These are phyloP conservation scores for Tolypocladium tropicale DNA, from an alignment of 2,329 filamentous ascomycete genomes.

Conservation along the genomic window DNA sequence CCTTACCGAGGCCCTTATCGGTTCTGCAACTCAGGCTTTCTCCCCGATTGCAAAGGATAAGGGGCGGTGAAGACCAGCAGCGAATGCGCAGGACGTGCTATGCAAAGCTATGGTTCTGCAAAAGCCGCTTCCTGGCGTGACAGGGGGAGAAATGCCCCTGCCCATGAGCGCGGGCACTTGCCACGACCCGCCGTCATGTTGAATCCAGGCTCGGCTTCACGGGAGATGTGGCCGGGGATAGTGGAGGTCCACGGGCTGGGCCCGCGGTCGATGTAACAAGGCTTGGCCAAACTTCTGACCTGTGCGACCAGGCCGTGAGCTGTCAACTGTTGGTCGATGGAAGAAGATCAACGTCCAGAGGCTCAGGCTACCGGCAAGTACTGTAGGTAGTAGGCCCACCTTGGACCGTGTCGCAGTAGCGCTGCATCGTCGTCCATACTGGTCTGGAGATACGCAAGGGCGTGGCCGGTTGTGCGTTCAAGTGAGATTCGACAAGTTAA, in stretches of 20 bases:
- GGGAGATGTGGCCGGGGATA: neutral
- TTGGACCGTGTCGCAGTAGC: neutral
- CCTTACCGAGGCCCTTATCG: neutral
- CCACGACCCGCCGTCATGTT: neutral
- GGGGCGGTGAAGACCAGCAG: constrained; percentile 1
- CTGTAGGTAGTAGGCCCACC: neutral
- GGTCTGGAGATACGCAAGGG: neutral
- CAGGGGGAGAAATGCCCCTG: neutral
- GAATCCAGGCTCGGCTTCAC: neutral
- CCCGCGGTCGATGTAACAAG: neutral
- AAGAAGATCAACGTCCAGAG: neutral
- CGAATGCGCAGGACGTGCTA: neutral
- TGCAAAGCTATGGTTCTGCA: neutral
- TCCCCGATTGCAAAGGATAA: neutral
- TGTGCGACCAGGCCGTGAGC: neutral
- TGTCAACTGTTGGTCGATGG: neutral
- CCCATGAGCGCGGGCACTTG: neutral
- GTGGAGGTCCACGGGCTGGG: neutral
- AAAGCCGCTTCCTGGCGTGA: neutral
- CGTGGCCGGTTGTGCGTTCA: neutral
- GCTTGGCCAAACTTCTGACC: neutral
- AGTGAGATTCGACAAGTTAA: neutral
- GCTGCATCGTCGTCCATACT: neutral
- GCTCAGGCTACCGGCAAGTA: neutral
- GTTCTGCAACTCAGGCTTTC: neutral